A percentile compares a stretch with the other conserved stretches of the same genome.
Conservation (phyloP, 148 eudicot species). For the Cornus controversa region DNA sequence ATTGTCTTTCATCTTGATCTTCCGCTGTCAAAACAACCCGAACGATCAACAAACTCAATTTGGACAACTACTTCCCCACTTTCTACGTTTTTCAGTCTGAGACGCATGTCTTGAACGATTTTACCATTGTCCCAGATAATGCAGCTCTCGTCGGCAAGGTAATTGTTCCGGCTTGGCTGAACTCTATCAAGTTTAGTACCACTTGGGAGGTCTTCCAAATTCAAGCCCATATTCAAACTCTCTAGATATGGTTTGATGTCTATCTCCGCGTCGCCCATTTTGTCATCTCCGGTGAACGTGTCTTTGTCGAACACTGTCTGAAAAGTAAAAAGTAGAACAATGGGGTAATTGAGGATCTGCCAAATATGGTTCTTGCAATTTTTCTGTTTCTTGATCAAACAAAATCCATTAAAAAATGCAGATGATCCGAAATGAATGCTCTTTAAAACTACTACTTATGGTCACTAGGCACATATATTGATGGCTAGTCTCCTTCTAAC, state of each 20-base stretch:
- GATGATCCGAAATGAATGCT: too few species aligned
- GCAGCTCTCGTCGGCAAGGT: slow-evolving; percentile 55
- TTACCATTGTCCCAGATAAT: slow-evolving; percentile 64
- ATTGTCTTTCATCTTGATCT: too few species aligned
- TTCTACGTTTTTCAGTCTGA: slow-evolving; percentile 45
- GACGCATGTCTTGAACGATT: slow-evolving; percentile 56
- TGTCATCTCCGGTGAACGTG: slow-evolving; percentile 42
- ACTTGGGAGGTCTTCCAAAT: slow-evolving; percentile 36
- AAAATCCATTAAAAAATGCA: too few species aligned
- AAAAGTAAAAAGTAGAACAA: not conserved
- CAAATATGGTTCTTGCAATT: too few species aligned
- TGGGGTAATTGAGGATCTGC: too few species aligned
- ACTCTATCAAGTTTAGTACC: slow-evolving; percentile 46
- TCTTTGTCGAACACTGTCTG: slow-evolving; percentile 50
- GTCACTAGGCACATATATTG: too few species aligned
- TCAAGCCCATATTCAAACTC: slow-evolving; percentile 14
- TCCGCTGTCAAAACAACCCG: too few species aligned
- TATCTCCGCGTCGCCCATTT: slow-evolving; percentile 45
- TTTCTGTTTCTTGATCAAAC: too few species aligned
- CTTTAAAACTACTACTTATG: too few species aligned
- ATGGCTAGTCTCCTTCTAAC: too few species aligned
- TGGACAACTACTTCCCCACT: slow-evolving; percentile 59
- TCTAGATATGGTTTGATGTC: slow-evolving; percentile 30
- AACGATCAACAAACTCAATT: slow-evolving; percentile 50
- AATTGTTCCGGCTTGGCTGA: slow-evolving; percentile 50